Evolutionary conservation across 441 rosid genomes (phyloP).

Genomic region (Biscutella auriculata): DNA sequence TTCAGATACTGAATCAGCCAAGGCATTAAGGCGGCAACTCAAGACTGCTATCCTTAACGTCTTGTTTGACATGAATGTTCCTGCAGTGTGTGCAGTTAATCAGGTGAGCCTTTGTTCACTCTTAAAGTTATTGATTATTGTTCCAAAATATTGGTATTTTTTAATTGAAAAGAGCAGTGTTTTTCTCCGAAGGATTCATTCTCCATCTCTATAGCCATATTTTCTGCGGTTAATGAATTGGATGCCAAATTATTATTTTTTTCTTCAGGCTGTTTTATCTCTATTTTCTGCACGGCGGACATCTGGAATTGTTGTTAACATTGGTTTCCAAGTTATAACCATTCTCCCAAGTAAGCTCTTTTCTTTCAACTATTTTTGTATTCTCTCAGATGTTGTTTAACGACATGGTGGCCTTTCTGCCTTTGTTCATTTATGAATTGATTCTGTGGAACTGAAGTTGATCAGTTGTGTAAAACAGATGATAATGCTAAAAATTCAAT

Average conservation of each 20-base stretch:
- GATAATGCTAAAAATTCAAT: background rate
- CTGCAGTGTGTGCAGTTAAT: slow-evolving; percentile 77
- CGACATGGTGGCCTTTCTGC: background rate
- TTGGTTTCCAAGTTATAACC: slow-evolving; percentile 81
- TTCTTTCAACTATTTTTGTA: background rate
- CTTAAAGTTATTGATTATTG: background rate
- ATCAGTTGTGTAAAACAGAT: background rate
- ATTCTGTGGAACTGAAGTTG: background rate
- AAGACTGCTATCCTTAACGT: slow-evolving; percentile 60
- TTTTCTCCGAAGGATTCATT: background rate
- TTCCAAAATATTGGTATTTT: background rate
- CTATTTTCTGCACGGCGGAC: slow-evolving; percentile 58
- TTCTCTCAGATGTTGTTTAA: background rate
- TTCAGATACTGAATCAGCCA: slow-evolving; percentile 78
- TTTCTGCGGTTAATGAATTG: background rate
- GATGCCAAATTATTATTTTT: background rate
- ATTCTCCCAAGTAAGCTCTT: slow-evolving; percentile 67
- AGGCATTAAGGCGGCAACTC: slow-evolving; percentile 82
- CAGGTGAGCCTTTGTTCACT: slow-evolving; percentile 36
- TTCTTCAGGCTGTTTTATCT: slow-evolving; percentile 66
- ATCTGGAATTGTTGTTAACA: slow-evolving; percentile 80
- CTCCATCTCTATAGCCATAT: background rate
- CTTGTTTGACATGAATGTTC: slow-evolving; percentile 80
- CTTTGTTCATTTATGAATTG: background rate
- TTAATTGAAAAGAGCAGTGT: background rate